phyloP scores from a whole-genome alignment of 176 grass and related monocot species.

The Calamus simplicifolius region DNA sequence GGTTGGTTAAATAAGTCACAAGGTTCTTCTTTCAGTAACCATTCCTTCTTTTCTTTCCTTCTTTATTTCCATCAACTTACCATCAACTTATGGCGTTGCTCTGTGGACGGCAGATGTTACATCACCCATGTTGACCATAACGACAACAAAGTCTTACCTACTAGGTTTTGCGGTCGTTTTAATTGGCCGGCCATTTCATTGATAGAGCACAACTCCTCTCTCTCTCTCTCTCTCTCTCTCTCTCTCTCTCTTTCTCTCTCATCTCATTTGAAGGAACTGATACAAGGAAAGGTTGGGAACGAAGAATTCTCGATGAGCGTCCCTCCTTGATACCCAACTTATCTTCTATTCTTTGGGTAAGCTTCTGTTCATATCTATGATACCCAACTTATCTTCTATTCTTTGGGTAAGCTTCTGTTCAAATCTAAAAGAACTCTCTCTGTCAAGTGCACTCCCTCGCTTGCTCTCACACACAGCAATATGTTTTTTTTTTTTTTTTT shows the following conservation, averaged over 20 bases:
- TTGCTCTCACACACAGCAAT: too few relatives aligned
- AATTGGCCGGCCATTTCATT: constrained; percentile 12
- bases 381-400: background rate
- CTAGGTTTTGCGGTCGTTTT: background rate
- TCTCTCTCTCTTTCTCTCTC: constrained; percentile 4
- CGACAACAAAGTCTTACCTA: background rate
- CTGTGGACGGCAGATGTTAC: constrained; percentile 14
- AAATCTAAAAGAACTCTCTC: too few relatives aligned
- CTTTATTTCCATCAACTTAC: background rate
- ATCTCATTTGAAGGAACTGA: constrained; percentile 6
- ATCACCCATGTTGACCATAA: constrained; percentile 25
- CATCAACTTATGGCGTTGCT: background rate
- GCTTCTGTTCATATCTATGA: background rate
- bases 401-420: too few relatives aligned
- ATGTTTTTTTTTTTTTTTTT: too few relatives aligned
- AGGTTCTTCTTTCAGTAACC: background rate
- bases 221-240: constrained; percentile 10
- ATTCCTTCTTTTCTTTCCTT: background rate
- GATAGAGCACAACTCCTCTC: constrained; percentile 10
- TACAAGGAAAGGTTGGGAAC: too few relatives aligned
- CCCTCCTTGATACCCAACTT: background rate
- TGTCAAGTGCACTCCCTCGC: too few relatives aligned
- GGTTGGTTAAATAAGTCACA: background rate
- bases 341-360: background rate
- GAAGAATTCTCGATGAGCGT: too few relatives aligned